Conservation (phyloP, 306 rosid genomes). For the Cicer yamashitae region DNA sequence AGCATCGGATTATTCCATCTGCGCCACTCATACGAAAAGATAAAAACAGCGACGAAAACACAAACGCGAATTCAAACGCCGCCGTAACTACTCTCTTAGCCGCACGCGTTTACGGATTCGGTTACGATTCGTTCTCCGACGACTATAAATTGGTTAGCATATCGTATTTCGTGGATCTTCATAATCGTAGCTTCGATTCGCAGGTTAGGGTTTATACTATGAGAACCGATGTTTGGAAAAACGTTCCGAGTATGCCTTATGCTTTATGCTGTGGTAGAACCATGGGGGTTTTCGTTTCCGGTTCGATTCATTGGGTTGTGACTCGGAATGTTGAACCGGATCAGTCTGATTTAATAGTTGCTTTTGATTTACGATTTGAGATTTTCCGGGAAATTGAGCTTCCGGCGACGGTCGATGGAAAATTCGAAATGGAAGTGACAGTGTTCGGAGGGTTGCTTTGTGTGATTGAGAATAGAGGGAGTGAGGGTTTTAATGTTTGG, state of each 20-base stretch:
- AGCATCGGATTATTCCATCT: constrained; percentile 55
- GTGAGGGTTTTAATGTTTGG: constrained; percentile 62
- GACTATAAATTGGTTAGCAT: constrained; percentile 69
- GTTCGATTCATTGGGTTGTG: constrained; percentile 76
- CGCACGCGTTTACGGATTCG: constrained; percentile 64
- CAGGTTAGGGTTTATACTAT: constrained; percentile 62
- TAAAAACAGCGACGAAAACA: not conserved
- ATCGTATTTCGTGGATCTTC: constrained; percentile 58
- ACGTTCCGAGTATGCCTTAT: constrained; percentile 59
- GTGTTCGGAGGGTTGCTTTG: constrained; percentile 58
- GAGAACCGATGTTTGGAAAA: constrained; percentile 60
- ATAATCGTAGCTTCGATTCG: constrained; percentile 42
- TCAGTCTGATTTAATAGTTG: constrained; percentile 52
- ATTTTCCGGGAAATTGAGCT: constrained; percentile 54
- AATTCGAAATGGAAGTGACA: constrained; percentile 55
- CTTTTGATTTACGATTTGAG: constrained; percentile 56
- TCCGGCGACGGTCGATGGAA: constrained; percentile 50
- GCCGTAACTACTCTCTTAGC: constrained; percentile 32
- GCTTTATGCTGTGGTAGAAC: constrained; percentile 57
- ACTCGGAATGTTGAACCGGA: constrained; percentile 45
- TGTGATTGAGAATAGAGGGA: constrained; percentile 52
- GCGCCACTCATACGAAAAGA: constrained; percentile 36
- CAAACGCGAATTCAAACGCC: not conserved
- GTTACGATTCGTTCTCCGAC: constrained; percentile 51
- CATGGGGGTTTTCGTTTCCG: constrained; percentile 62